Conservation (phyloP, 2,329 filamentous ascomycete species). For the Tolypocladium paradoxum region DNA sequence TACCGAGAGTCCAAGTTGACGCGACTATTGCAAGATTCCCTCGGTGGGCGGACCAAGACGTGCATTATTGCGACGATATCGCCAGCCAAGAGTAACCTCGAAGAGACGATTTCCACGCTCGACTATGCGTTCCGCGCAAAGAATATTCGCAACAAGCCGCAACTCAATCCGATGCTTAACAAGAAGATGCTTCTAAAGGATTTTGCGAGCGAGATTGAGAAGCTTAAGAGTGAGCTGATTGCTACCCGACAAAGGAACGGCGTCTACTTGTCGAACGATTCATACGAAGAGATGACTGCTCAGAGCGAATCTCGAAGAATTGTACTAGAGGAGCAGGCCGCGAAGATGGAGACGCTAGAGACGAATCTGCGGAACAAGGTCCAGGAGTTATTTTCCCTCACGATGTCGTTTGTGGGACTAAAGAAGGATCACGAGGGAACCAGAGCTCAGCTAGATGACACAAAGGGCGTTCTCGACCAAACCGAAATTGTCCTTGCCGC, state of each 20-base stretch:
- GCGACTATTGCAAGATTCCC: conserved; percentile 85
- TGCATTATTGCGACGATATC: conserved; percentile 98
- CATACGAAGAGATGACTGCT: conserved; percentile 81
- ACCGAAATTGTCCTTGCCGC: conserved; percentile 75
- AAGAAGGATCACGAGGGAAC: conserved; percentile 85
- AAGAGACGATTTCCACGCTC: conserved; percentile 95
- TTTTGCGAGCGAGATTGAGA: conserved; percentile 87
- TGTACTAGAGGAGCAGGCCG: conserved; percentile 81
- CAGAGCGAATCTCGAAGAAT: conserved; percentile 89
- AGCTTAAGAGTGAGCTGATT: conserved; percentile 86
- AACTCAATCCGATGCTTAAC: conserved; percentile 82
- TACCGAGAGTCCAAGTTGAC: conserved; percentile 93
- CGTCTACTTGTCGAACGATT: conserved; percentile 82
- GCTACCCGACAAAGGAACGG: conserved; percentile 88
- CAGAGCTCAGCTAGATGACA: conserved; percentile 61
- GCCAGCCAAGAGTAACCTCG: conserved; percentile 85
- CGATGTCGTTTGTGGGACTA: conserved; percentile 74
- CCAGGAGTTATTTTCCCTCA: conserved; percentile 80
- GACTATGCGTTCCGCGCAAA: conserved; percentile 98
- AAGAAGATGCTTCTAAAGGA: conserved; percentile 89
- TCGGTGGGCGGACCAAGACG: conserved; percentile 91
- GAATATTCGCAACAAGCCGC: conserved; percentile 96
- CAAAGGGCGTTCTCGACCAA: conserved; percentile 71
- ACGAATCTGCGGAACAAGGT: conserved; percentile 84
- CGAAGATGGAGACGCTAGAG: conserved; percentile 88